These are phyloP conservation scores for Microbotryomycetes sp. DNA, from an alignment of 1,284 basidiomycete genomes.

Conservation along the genomic window DNA sequence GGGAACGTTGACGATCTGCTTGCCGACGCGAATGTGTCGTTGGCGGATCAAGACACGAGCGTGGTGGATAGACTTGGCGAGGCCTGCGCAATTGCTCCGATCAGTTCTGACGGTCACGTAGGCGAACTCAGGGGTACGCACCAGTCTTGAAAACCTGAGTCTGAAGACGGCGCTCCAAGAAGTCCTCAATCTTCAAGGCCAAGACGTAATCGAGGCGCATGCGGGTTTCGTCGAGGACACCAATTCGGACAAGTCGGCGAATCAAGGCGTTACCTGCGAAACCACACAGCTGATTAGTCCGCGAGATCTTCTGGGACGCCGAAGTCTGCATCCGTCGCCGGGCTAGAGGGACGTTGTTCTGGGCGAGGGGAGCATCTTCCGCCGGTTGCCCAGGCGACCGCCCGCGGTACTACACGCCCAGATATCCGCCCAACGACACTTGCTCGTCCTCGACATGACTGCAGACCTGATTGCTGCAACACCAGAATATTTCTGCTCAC, in stretches of 20 bases:
- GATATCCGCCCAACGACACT: too few species aligned
- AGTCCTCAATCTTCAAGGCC: constrained; percentile 98
- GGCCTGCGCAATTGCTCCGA: constrained; percentile 46
- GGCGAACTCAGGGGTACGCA: not conserved
- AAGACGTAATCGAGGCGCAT: constrained; percentile 99
- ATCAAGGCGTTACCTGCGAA: constrained; percentile 84
- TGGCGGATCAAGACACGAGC: constrained; percentile 97
- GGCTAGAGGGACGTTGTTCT: too few species aligned
- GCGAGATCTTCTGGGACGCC: too few species aligned
- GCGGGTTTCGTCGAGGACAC: constrained; percentile 97
- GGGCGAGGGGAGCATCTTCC: not conserved
- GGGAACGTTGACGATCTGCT: constrained; percentile 98
- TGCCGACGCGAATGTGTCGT: constrained; percentile 95
- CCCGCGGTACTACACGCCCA: too few species aligned
- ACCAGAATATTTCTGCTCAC: constrained; percentile 19
- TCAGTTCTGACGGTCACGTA: not conserved
- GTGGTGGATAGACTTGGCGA: constrained; percentile 98
- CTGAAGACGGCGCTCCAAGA: constrained; percentile 98
- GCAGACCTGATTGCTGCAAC: not conserved
- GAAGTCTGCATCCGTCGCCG: too few species aligned
- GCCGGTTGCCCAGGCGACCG: too few species aligned
- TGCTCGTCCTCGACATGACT: not conserved
- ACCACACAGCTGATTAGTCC: not conserved
- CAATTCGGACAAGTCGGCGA: constrained; percentile 93
- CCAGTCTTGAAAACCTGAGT: constrained; percentile 97